Base-by-base conservation (phyloP, 2,329 filamentous ascomycete genomes). In the Pestalotiopsis fici region DNA sequence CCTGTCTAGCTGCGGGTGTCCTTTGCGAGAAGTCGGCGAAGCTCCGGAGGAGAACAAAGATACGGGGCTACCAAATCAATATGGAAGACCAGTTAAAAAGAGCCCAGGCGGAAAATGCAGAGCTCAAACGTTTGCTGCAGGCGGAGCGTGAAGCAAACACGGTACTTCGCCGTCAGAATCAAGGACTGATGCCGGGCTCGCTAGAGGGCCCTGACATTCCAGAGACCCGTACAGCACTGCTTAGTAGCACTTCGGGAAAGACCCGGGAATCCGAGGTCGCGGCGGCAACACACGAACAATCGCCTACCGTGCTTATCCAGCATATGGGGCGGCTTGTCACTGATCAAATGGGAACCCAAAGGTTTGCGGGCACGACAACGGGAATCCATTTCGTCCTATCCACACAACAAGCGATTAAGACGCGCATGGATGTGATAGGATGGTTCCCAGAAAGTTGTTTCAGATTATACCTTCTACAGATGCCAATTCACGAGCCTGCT, bases 331-430 rank as follows among this genome's bases (percentile, higher is more conserved):
- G 56, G 9, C 35, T 61, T 15, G 57, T 66, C 7, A 27, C 43
- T 15, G 65, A 66, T 18, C n/a, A 39, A 12, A 55, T 27, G 5
- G 65, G 65, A 15, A 28, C 60, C 7, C 56, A 60, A n/a, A 35
- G 37, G 15, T 66, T 66, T 37, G 65, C 65, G n/a, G 65, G 65
- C 35, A 62, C 65, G 12, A 66, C 65, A 13, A 66, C 65, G 3
- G 65, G 65, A 11, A 57, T 66, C 25, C 65, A 60, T 28, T 66
- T 66, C 57, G 37, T 66, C 35, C 57, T 66, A 4, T 61, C 65
- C 12, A 57, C 50, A 15, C 65, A 66, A 25, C 31, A 61, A 25
- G 57, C 65, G 6, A 25, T 60, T 6, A 35, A 60, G 57, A 31
- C n/a, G 21, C 27, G 31, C n/a, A 31, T 25, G 25, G 18, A 37